Evolutionary conservation across 2,329 filamentous ascomycete species (phyloP).

Genomic region (Sclerotinia minor): DNA sequence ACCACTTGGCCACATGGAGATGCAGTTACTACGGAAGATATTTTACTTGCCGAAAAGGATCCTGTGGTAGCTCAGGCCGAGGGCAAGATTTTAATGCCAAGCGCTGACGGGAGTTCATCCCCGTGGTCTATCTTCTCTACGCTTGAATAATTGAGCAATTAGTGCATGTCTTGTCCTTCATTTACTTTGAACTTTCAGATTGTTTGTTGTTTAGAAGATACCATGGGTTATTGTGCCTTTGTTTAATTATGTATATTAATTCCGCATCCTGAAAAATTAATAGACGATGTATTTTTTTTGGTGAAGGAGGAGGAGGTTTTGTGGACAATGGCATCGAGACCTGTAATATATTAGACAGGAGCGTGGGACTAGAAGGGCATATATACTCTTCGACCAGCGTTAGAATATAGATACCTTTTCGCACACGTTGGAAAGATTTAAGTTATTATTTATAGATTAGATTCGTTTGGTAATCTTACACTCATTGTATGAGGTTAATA

Average conservation of each 20-base stretch:
- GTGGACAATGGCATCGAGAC: not conserved
- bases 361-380: not conserved
- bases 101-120: constrained; percentile 12
- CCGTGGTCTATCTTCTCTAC: constrained; percentile 17
- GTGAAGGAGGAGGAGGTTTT: no score
- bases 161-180: not conserved
- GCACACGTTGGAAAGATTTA: no score
- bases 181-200: not conserved
- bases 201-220: not conserved
- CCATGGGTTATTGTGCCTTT: not conserved
- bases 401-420: not conserved
- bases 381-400: not conserved
- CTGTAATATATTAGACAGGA: not conserved
- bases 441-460: no score
- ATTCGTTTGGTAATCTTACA: not conserved
- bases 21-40: not conserved
- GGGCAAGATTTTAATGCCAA: constrained; percentile 9
- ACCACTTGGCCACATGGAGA: constrained; percentile 11
- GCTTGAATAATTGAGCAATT: not conserved
- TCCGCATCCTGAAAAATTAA: not conserved
- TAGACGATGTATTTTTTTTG: not conserved
- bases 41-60: constrained; percentile 10
- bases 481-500: not conserved
- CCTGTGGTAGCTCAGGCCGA: not conserved
- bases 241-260: not conserved